These are phyloP conservation scores for Exophiala sp. DNA, from an alignment of 2,329 filamentous ascomycete genomes.

Conservation along the genomic window DNA sequence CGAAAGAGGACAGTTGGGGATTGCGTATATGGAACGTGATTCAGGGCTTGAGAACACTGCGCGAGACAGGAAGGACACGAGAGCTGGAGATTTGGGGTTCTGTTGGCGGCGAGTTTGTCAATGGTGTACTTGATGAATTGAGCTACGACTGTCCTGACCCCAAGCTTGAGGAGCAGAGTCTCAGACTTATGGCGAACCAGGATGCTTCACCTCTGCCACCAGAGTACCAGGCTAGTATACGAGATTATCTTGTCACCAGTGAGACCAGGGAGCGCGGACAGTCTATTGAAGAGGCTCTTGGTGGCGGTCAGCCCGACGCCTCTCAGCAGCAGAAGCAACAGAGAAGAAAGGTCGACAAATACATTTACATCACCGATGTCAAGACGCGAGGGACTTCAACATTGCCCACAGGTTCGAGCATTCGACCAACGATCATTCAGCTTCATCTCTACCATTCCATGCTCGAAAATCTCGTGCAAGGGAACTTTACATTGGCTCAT, in stretches of 20 bases:
- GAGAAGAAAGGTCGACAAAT: slow-evolving; percentile 29
- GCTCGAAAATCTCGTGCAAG: slow-evolving; percentile 70
- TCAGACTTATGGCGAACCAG: slow-evolving; percentile 53
- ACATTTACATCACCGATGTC: slow-evolving; percentile 78
- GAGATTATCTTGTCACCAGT: slow-evolving; percentile 40
- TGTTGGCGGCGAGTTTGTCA: slow-evolving; percentile 76
- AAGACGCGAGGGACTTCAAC: slow-evolving; percentile 72
- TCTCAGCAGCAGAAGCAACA: slow-evolving; percentile 19
- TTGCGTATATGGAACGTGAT: slow-evolving; percentile 87
- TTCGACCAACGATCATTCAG: slow-evolving; percentile 78
- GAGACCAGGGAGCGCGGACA: slow-evolving; percentile 24
- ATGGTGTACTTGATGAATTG: slow-evolving; percentile 84
- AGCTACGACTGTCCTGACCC: slow-evolving; percentile 73
- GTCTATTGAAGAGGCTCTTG: slow-evolving; percentile 31
- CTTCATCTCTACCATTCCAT: slow-evolving; percentile 86
- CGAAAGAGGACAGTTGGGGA: slow-evolving; percentile 77
- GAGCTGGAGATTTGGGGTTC: slow-evolving; percentile 83
- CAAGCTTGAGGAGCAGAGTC: slow-evolving; percentile 60
- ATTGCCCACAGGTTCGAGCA: slow-evolving; percentile 61
- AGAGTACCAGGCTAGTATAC: slow-evolving; percentile 45
- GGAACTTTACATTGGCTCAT: slow-evolving; percentile 63
- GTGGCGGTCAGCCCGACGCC: slow-evolving; percentile 13
- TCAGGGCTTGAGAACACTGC: slow-evolving; percentile 72
- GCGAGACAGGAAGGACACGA: slow-evolving; percentile 67
- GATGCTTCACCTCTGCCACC: slow-evolving; percentile 43